Base-by-base conservation (phyloP, 495 filamentous ascomycete species). In the Hypoxylon crocopeplum region DNA sequence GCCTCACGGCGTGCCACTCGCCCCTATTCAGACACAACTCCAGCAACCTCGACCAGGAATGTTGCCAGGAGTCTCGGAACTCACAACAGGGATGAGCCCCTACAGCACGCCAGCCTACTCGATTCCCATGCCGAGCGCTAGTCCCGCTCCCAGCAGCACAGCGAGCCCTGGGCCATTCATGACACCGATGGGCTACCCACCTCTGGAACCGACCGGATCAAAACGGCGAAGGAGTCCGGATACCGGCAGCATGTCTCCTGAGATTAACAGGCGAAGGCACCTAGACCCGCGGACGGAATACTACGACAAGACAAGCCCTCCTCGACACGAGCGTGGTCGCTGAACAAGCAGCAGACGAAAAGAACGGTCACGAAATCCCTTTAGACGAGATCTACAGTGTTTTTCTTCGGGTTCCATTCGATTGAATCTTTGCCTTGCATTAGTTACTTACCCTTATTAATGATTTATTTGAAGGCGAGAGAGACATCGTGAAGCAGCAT, bases 91-190 rank as follows among this genome's bases (percentile, higher is more conserved):
- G 15, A 63, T 82, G 21, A 79, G 77, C 48, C 78, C 80, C 12
- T 83, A 83, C 53, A 79, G 64, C 64, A 79, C 79, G 15, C 78
- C 80, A 15, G 81, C 80, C 4, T 82, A 82, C 56, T 73, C 79
- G n/a, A 53, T 63, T 1, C 70, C 72, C 17, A 58, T 72, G 22
- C 67, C 72, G 3, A 75, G 55, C 20, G 64, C 60, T 19, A 77
- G 71, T 44, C 75, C 74, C 8, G 57, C 67, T 21, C 68, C 68
- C 50, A 75, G 70, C 44, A 64, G 69, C 12, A 75, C 70, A 1
- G 64, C 75, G 12, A 82, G 76, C 44, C 77, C 78, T 5, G 77
- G 77, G 0, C 71, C 73, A 10, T 55, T 70, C 24, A 69, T 78
- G 16, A 70, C 74, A 0, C 40, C 70, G 1, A 56, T 79, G 13